A percentile compares a stretch with the other conserved stretches of the same genome.
Evolutionary conservation across 139 green algal species (phyloP).

Genomic region (Trebouxia sp.): DNA sequence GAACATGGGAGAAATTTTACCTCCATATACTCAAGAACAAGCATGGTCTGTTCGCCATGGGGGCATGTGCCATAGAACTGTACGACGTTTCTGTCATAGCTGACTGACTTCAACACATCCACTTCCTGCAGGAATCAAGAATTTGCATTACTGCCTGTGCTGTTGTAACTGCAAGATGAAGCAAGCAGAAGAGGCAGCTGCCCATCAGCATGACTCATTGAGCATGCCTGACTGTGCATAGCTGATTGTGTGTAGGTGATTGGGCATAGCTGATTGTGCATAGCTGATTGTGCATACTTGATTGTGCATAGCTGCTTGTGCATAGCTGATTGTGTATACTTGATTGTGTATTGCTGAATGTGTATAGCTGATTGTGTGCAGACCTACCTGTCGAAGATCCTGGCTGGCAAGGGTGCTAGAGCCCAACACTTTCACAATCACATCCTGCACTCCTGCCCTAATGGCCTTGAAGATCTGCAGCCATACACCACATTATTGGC

Average conservation of each 20-base stretch:
- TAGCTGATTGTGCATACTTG: background rate
- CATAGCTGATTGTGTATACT: background rate
- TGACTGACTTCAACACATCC: slow-evolving; percentile 14
- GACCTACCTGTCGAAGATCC: background rate
- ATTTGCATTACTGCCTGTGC: background rate
- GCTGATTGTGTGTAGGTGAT: background rate
- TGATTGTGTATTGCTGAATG: background rate
- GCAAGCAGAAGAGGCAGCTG: no score
- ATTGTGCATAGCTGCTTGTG: background rate
- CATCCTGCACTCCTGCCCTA: slow-evolving; percentile 3
- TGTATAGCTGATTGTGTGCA: background rate
- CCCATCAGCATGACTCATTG: no score
- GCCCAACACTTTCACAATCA: background rate
- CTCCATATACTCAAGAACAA: slow-evolving; percentile 32
- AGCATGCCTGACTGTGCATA: background rate
- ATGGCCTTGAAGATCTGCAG: slow-evolving; percentile 2
- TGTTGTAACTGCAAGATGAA: no score
- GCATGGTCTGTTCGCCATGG: slow-evolving; percentile 27
- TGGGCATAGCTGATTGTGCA: background rate
- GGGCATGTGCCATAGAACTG: slow-evolving; percentile 32
- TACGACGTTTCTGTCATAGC: slow-evolving; percentile 14
- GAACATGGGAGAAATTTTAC: background rate
- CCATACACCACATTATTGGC: no score
- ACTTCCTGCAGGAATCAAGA: slow-evolving; percentile 17
- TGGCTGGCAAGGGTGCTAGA: background rate